These are phyloP conservation scores for Pythium myriotylum DNA, from an alignment of 352 stramenopile genomes.

Conservation along the genomic window DNA sequence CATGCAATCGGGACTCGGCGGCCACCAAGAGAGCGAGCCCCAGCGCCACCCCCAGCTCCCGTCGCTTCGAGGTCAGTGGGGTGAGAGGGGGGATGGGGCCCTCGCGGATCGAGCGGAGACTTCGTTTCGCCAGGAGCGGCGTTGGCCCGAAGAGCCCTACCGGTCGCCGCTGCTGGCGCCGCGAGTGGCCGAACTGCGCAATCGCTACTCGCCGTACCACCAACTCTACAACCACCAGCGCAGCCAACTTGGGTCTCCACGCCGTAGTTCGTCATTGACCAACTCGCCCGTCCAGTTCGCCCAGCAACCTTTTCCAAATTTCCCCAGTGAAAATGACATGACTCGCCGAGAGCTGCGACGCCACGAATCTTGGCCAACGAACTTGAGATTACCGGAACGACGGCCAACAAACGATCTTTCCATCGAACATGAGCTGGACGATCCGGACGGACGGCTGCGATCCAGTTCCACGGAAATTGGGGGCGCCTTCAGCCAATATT, in stretches of 20 bases:
- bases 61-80: too few relatives aligned
- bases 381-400: neutral
- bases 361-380: neutral
- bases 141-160: too few relatives aligned
- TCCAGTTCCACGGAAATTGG: neutral
- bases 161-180: neutral
- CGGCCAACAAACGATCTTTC: neutral
- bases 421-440: neutral
- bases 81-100: too few relatives aligned
- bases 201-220: neutral
- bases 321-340: neutral
- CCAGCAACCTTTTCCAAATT: neutral
- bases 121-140: neutral
- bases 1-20: neutral
- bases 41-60: neutral
- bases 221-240: too few relatives aligned
- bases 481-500: too few relatives aligned
- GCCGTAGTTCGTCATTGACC: neutral
- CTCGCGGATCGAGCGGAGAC: too few relatives aligned
- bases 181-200: neutral
- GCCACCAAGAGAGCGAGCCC: neutral
- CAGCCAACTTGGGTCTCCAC: neutral
- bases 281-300: neutral
- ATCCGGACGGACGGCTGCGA: neutral
- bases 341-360: neutral